Conservation (phyloP, 2,329 filamentous ascomycete genomes). For the Moelleriella libera region DNA sequence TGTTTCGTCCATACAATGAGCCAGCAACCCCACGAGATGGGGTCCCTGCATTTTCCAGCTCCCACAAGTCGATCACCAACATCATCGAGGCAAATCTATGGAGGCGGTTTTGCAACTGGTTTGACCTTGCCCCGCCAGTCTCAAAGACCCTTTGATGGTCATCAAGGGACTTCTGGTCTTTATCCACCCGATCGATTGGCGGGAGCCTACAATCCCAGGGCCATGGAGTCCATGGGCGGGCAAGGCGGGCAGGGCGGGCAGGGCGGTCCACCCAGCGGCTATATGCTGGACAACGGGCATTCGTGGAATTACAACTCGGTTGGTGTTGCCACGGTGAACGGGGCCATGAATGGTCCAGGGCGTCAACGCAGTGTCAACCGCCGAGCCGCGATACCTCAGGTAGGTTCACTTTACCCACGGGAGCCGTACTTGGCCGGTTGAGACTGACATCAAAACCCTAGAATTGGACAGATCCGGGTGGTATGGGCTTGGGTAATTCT, state of each 20-base stretch:
- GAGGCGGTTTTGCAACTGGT: constrained; percentile 33
- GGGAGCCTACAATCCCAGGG: constrained; percentile 44
- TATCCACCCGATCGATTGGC: constrained; percentile 57
- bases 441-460: constrained; percentile 10
- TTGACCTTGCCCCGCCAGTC: constrained; percentile 32
- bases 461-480: constrained; percentile 37
- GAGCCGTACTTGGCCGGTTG: neutral
- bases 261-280: constrained; percentile 27
- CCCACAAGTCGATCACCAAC: constrained; percentile 51
- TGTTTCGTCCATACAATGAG: no score
- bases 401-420: constrained; percentile 30
- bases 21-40: constrained; percentile 46
- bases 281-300: constrained; percentile 55
- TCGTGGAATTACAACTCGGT: constrained; percentile 64
- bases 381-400: constrained; percentile 54
- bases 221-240: constrained; percentile 32
- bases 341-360: constrained; percentile 50
- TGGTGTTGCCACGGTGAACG: constrained; percentile 48
- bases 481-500: constrained; percentile 25
- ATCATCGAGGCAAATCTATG: constrained; percentile 49
- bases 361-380: constrained; percentile 41
- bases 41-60: constrained; percentile 54
- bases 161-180: constrained; percentile 46
- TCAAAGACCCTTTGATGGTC: constrained; percentile 66
- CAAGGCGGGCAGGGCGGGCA: no score